Base-by-base conservation (phyloP, 176 grass and related monocot species). In the Canna indica region DNA sequence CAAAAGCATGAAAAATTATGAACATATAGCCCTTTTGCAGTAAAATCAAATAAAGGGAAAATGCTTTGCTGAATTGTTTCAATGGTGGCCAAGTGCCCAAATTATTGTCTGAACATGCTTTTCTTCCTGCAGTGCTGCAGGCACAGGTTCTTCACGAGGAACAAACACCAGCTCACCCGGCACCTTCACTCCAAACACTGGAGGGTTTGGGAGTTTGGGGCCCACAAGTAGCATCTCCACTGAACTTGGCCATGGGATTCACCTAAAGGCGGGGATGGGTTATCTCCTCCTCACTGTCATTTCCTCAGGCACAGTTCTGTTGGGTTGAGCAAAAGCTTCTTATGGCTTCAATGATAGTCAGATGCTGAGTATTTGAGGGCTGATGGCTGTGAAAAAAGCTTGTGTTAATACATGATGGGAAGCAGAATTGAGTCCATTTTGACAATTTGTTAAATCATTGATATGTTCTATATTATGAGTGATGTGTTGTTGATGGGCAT, bases 121-220 rank as follows among this genome's bases (percentile, higher is more conserved):
- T 64, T 26, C 29, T 27, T 76, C 17, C 20, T 64, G 5, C 38
- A 76, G 74, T 54, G 42, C 74, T 67, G 74, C 61, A 53, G 74
- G 74, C 7, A 66, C 74, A 36, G 67, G 42, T 16, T 66, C 74
- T 5, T 36, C 42, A n/a, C 28, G 44, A 36, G 27, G 59, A 50
- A 67, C 60, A 14, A 34, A 36, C 57, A 47, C 73, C 73, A 64
- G 35, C 42, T 63, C 58, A 20, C 73, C 73, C 20, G 52, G 17
- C 44, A 50, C 29, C 15, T 66, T 53, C 73, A 76, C 60, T n/a
- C 74, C 74, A 54, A 47, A 42, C 12, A 31, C 25, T 13, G 33
- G 72, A 52, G 68, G 26, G n/a, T 30, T 65, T 13, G 20, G 33
- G 20, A 30, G 63, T 3, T 39, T 66, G 3, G 63, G 63, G 9